Evolutionary conservation across 1,139 yeast species (phyloP).

Genomic region (Scheffersomyces segobiensis): DNA sequence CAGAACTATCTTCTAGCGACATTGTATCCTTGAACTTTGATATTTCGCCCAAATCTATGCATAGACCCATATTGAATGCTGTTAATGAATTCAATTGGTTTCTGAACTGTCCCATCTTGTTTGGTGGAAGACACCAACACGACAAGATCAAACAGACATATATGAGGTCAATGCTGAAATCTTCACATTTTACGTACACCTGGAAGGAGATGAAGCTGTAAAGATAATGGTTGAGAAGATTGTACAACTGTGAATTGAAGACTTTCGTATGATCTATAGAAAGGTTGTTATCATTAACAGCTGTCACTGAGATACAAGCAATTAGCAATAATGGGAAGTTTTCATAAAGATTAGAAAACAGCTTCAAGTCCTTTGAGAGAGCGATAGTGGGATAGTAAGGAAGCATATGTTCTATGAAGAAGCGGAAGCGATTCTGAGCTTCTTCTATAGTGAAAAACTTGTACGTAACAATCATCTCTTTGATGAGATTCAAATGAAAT

Average conservation of each 20-base stretch:
- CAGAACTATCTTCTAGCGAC: slow-evolving; percentile 24
- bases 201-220: slow-evolving; percentile 47
- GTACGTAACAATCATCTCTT: slow-evolving; percentile 34
- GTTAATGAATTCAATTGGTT: slow-evolving; percentile 50
- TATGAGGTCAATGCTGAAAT: slow-evolving; percentile 41
- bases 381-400: slow-evolving; percentile 51
- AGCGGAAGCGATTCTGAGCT: slow-evolving; percentile 32
- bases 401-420: slow-evolving; percentile 39
- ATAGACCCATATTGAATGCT: slow-evolving; percentile 45
- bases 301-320: slow-evolving; percentile 51
- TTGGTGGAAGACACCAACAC: slow-evolving; percentile 53
- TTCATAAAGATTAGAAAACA: slow-evolving; percentile 40
- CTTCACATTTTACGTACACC: slow-evolving; percentile 43
- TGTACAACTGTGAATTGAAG: slow-evolving; percentile 24
- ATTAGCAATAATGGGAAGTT: slow-evolving; percentile 46
- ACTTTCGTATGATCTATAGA: slow-evolving; percentile 4
- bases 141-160: slow-evolving; percentile 46
- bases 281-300: slow-evolving; percentile 40
- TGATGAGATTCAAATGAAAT: slow-evolving; percentile 39
- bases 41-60: slow-evolving; percentile 48
- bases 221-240: slow-evolving; percentile 42
- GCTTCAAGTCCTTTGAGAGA: slow-evolving; percentile 31
- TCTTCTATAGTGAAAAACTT: slow-evolving; percentile 22
- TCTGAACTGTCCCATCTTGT: slow-evolving; percentile 50
- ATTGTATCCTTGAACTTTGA: slow-evolving; percentile 23